Evolutionary conservation across 345 rosid species (phyloP), one percentile per base, ranked within the genome.

Genomic region (Tarenaya hassleriana): DNA sequence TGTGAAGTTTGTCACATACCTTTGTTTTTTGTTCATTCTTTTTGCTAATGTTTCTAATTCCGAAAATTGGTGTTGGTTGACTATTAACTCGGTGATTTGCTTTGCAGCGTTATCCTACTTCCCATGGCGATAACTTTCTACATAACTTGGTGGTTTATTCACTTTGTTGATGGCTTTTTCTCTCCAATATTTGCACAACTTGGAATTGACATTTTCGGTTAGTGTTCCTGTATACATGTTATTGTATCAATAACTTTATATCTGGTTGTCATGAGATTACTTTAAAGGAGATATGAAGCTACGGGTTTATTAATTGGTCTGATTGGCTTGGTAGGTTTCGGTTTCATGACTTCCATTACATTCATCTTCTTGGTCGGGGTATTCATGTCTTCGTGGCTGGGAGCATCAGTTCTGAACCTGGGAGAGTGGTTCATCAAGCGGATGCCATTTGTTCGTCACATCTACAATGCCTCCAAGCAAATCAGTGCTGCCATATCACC

Each of bases 351-450:
- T 47, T 94, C 99, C 57, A 75, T 88, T 46, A 82, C 89, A 12
- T 88, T 94, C 75, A 88, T 94, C 65, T 94, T 94, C 82, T 64
- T 88, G 87, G 81, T 88, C 39, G 99, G 99, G 39, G 94, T 94
- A 55, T 94, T 94, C 81, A 94, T 94, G 99, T 88, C 99, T 63
- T 94, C 99, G 11, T 94, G 99, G 99, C 67, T 94, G 85, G 99
- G 99, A 56, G 83, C 99, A 61, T 94, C 97, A 21, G 89, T 94
- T 61, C 74, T 94, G 54, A 70, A 88, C 69, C 70, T 94, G 31
- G 95, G 99, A 3, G 99, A 94, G 73, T 94, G 99, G 99, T 88
- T 94, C 62, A 94, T 94, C 83, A 94, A 88, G 71, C 70, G 94
- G 74, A 94, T 94, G 99, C 97, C 99, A 44, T 83, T 94, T 60